phyloP scores from a whole-genome alignment of 2,329 filamentous ascomycete species.

The Coniochaeta ligniaria region DNA sequence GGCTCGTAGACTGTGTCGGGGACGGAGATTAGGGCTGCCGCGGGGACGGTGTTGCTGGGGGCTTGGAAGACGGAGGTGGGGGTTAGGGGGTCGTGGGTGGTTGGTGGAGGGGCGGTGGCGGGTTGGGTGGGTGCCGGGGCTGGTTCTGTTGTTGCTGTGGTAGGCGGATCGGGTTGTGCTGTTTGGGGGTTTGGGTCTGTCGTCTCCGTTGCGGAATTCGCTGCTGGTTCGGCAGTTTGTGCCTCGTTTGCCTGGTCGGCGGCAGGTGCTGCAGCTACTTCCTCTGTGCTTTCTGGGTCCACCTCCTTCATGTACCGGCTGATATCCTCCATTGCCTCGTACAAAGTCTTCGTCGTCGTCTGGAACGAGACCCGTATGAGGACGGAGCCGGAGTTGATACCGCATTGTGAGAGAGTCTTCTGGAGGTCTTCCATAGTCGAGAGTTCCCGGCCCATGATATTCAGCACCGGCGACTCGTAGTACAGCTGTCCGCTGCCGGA shows the following conservation, averaged over 20 bases:
- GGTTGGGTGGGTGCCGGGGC: not conserved
- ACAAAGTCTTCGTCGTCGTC: conserved; percentile 68
- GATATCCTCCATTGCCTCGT: conserved; percentile 80
- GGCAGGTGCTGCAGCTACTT: conserved; percentile 6
- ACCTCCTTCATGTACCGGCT: conserved; percentile 62
- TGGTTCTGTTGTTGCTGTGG: not conserved
- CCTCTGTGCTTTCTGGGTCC: conserved; percentile 15
- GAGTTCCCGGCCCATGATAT: conserved; percentile 75
- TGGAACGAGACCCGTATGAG: conserved; percentile 73
- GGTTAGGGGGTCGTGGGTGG: conserved; percentile 25
- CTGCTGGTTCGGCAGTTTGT: not conserved
- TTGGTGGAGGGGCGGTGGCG: not conserved
- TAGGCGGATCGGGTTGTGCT: not conserved
- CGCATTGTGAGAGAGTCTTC: conserved; percentile 80
- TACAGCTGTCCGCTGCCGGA: conserved; percentile 66
- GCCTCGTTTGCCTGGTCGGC: conserved; percentile 5
- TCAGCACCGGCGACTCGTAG: conserved; percentile 81
- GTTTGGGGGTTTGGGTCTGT: not conserved
- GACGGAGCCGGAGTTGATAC: conserved; percentile 77
- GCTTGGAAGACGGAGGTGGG: conserved; percentile 71
- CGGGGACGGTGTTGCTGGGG: conserved; percentile 65
- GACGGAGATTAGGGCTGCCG: conserved; percentile 60
- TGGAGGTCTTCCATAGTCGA: conserved; percentile 74
- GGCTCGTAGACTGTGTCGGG: conserved; percentile 72
- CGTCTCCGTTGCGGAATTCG: not conserved